A percentile compares a stretch with the other conserved stretches of the same genome.
These are phyloP conservation scores for Cercospora sp. DNA, from an alignment of 2,329 filamentous ascomycete species.

Conservation along the genomic window DNA sequence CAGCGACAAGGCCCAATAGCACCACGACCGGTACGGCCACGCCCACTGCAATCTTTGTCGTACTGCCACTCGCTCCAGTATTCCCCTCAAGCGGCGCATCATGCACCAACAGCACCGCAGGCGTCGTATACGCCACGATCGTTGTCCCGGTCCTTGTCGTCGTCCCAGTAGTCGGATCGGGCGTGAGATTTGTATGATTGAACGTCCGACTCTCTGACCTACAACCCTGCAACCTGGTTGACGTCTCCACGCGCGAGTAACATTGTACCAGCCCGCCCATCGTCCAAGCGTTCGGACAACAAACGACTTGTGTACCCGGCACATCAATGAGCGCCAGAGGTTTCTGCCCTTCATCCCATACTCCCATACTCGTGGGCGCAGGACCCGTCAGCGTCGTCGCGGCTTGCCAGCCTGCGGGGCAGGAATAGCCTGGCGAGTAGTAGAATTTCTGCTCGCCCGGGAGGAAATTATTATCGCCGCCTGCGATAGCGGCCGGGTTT, in stretches of 20 bases:
- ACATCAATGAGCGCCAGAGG: constrained; percentile 6
- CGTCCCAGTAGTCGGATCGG: background rate
- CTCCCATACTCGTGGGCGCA: constrained; percentile 5
- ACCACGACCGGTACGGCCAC: constrained; percentile 9
- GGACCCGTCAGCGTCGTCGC: constrained; percentile 10
- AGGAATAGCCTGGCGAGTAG: constrained; percentile 13
- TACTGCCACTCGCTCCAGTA: background rate
- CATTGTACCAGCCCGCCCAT: constrained; percentile 10
- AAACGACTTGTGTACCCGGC: constrained; percentile 9
- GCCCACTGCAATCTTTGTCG: constrained; percentile 10
- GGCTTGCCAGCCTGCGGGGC: constrained; percentile 13
- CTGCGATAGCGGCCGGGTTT: background rate
- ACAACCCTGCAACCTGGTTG: constrained; percentile 3
- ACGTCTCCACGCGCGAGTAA: constrained; percentile 9
- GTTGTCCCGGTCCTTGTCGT: background rate
- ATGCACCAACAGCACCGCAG: constrained; percentile 10
- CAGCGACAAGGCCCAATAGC: background rate
- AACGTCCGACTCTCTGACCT: background rate
- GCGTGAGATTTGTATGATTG: constrained; percentile 3
- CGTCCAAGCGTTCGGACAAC: constrained; percentile 14
- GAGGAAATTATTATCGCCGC: constrained; percentile 6
- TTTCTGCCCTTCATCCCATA: constrained; percentile 5
- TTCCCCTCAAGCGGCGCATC: background rate
- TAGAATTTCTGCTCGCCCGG: constrained; percentile 14
- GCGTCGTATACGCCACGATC: constrained; percentile 14